Conservation (phyloP, 306 rosid genomes). For the Argentina anserina region DNA sequence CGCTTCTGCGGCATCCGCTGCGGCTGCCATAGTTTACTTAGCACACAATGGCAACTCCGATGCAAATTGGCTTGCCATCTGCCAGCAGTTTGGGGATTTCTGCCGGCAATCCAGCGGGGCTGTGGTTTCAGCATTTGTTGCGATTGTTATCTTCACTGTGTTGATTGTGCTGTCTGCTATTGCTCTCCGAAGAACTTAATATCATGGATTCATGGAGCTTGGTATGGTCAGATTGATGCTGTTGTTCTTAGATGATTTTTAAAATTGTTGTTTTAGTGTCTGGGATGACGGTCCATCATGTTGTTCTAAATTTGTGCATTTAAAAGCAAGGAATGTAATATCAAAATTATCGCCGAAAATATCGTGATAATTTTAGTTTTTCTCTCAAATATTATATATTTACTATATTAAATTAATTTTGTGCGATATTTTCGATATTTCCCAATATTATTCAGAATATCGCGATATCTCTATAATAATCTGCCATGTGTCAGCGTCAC, state of each 20-base stretch:
- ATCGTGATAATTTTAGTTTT: no score
- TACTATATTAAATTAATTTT: no score
- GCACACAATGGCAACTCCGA: constrained; percentile 58
- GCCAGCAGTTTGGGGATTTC: constrained; percentile 57
- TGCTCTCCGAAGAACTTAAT: constrained; percentile 34
- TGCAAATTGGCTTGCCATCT: constrained; percentile 62
- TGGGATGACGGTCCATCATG: neutral
- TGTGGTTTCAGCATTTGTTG: constrained; percentile 42
- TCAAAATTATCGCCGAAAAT: no score
- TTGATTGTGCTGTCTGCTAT: constrained; percentile 48
- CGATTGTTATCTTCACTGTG: constrained; percentile 33
- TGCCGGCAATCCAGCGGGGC: constrained; percentile 54
- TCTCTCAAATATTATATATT: no score
- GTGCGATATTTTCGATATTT: no score
- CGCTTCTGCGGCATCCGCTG: constrained; percentile 45
- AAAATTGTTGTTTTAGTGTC: neutral
- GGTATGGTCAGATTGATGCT: neutral
- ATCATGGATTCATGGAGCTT: neutral
- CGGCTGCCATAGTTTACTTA: constrained; percentile 55
- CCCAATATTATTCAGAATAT: no score
- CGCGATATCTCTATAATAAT: no score
- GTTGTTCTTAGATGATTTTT: neutral
- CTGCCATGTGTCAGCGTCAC: no score
- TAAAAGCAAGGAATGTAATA: no score
- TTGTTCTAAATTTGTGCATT: no score